Evolutionary conservation across 2,329 filamentous ascomycete species (phyloP), one percentile per base, ranked within the genome.

Genomic region (Byssoonygena ceratinophila): DNA sequence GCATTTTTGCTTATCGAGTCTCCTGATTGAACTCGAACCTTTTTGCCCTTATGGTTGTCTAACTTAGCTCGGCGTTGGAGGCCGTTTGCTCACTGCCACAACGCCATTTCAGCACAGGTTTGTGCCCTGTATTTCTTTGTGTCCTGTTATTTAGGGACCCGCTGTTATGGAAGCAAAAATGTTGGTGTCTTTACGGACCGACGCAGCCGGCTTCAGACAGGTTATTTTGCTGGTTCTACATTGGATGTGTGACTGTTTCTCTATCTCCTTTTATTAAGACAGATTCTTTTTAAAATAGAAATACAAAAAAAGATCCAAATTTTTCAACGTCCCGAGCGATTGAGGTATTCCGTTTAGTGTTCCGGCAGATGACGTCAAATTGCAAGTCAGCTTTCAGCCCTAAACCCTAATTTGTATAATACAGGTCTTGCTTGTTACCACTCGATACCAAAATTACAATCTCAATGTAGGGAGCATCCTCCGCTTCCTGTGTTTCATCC

Each of bases 341-440:
- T n/a, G n/a, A n/a, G 34, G 34, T 4, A 8, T 20, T 5, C 36
- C 14, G 36, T 18, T 20, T 34, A 34, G 5, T 9, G 4, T 14
- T 34, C 8, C 32, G 14, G 14, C 4, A 18, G 16, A 52, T 52
- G 41, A 46, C 50, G 43, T 52, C 43, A 52, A 34, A 4, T 5
- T 8, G 20, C 18, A 22, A 36, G 4, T 27, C 3, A 49, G 14
- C 32, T 27, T 8, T 31, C 1, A 46, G 43, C 50, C 50, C 50
- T 52, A 52, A 52, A 20, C 50, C 50, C 50, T 52, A 52, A 31
- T 46, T 46, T 52, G 27, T 52, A 52, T 52, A 52, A 46, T 52
- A 46, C 32, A 20, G 23, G 43, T 16, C 3, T 32, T 32, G 5
- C 34, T 8, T 8, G 14, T 41, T 47, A 46, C 44, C 22, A 18